Conservation (phyloP, 2,329 filamentous ascomycete species). For the Helminthosporium solani region DNA sequence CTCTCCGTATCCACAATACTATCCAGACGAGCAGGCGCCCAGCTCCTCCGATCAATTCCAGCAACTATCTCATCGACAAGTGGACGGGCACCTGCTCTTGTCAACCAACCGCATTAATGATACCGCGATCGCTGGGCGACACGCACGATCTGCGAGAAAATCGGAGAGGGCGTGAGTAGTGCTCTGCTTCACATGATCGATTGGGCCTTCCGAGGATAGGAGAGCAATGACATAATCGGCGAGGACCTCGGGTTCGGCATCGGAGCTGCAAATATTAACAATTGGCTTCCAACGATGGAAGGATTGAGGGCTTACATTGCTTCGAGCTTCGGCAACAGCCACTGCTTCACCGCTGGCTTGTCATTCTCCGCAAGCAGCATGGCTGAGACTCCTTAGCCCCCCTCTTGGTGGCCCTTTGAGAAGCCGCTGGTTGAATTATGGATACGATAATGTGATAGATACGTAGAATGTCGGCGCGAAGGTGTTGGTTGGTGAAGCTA, state of each 20-base stretch:
- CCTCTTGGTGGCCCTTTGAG: slow-evolving; percentile 3
- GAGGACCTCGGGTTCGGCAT: slow-evolving; percentile 78
- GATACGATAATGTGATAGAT: too few species aligned
- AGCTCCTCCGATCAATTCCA: slow-evolving; percentile 57
- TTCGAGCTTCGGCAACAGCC: slow-evolving; percentile 76
- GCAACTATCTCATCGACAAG: slow-evolving; percentile 74
- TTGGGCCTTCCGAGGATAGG: slow-evolving; percentile 67
- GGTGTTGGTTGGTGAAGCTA: too few species aligned
- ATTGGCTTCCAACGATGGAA: background rate
- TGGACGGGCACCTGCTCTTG: slow-evolving; percentile 51
- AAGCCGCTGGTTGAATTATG: too few species aligned
- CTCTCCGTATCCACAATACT: background rate
- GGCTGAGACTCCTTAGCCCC: slow-evolving; percentile 7
- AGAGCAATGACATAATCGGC: slow-evolving; percentile 83
- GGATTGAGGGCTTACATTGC: slow-evolving; percentile 60
- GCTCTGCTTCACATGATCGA: slow-evolving; percentile 63
- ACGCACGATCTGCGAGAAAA: slow-evolving; percentile 68
- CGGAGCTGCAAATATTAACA: slow-evolving; percentile 56
- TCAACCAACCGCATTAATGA: slow-evolving; percentile 11
- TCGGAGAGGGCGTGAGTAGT: slow-evolving; percentile 73
- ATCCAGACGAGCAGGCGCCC: background rate
- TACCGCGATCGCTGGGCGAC: slow-evolving; percentile 1
- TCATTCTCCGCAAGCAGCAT: slow-evolving; percentile 60
- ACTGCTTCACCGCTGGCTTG: slow-evolving; percentile 65
- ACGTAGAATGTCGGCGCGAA: too few species aligned